Conservation (phyloP, 768 basidiomycete species). For the Omphalotus guepiniiformis region DNA sequence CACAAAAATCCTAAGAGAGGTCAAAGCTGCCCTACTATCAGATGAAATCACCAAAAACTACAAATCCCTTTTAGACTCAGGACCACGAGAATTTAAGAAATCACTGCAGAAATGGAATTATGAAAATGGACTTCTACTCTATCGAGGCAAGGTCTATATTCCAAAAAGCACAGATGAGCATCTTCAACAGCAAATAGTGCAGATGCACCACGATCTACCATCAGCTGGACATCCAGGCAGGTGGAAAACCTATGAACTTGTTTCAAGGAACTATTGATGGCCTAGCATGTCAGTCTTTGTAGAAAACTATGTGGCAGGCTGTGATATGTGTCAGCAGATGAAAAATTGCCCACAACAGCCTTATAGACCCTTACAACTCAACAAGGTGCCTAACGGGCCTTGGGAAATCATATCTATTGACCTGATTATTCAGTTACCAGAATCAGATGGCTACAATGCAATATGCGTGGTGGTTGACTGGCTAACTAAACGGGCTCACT, state of each 20-base stretch:
- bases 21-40: not conserved
- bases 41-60: not conserved
- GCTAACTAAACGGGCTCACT: not conserved
- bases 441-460: slow-evolving; percentile 10
- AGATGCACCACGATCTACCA: not conserved
- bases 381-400: slow-evolving; percentile 8
- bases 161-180: not conserved
- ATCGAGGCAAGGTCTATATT: not conserved
- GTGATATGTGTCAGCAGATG: slow-evolving; percentile 16
- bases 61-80: not conserved
- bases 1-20: not conserved
- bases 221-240: not conserved
- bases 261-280: slow-evolving; percentile 21
- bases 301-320: slow-evolving; percentile 21
- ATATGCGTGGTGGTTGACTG: too few species aligned
- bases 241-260: slow-evolving; percentile 18
- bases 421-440: slow-evolving; percentile 21
- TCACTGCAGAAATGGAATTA: slow-evolving; percentile 8
- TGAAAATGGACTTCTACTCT: slow-evolving; percentile 8
- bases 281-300: slow-evolving; percentile 18
- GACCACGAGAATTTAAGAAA: slow-evolving; percentile 7
- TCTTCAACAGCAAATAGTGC: not conserved
- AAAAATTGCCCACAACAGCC: slow-evolving; percentile 1
- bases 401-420: slow-evolving; percentile 20
- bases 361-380: not conserved